phyloP scores from a whole-genome alignment of 768 basidiomycete species.

The Imleria badia region DNA sequence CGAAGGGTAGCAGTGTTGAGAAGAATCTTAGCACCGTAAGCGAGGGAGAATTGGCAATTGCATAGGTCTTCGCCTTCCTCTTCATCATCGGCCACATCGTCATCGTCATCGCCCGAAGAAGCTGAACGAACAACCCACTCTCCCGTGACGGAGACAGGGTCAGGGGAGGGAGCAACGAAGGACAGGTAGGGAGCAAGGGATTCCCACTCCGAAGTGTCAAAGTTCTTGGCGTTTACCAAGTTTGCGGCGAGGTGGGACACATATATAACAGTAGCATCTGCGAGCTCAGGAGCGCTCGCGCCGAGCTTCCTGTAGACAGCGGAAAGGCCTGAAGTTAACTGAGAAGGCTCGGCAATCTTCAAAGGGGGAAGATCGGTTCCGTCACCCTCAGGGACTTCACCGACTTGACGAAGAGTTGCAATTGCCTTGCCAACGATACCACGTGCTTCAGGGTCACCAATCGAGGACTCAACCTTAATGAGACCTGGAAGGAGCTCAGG shows the following conservation, averaged over 20 bases:
- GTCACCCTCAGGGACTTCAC: conserved; percentile 82
- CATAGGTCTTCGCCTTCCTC: conserved; percentile 98
- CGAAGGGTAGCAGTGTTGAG: conserved; percentile 96
- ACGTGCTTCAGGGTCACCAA: conserved; percentile 98
- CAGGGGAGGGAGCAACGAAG: conserved; percentile 63
- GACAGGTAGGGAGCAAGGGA: conserved; percentile 72
- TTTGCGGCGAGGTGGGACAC: conserved; percentile 78
- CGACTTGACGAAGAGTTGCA: conserved; percentile 92
- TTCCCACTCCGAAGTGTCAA: conserved; percentile 88
- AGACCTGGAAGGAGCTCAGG: conserved; percentile 94
- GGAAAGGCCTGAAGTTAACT: conserved; percentile 64
- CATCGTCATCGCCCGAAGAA: conserved; percentile 68
- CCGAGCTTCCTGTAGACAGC: conserved; percentile 86
- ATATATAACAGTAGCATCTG: conserved; percentile 64
- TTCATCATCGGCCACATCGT: conserved; percentile 76
- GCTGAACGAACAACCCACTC: conserved; percentile 94
- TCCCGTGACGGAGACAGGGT: conserved; percentile 63
- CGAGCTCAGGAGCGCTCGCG: conserved; percentile 51
- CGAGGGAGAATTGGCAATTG: conserved; percentile 98
- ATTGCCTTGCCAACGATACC: conserved; percentile 89
- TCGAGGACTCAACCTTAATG: conserved; percentile 91
- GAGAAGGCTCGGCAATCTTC: conserved; percentile 70
- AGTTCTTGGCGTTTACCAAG: conserved; percentile 89
- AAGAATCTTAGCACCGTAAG: conserved; percentile 98
- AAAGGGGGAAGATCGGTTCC: conserved; percentile 89